These are phyloP conservation scores for Halophytophthora polymorphica DNA, from an alignment of 352 stramenopile species.

Conservation along the genomic window DNA sequence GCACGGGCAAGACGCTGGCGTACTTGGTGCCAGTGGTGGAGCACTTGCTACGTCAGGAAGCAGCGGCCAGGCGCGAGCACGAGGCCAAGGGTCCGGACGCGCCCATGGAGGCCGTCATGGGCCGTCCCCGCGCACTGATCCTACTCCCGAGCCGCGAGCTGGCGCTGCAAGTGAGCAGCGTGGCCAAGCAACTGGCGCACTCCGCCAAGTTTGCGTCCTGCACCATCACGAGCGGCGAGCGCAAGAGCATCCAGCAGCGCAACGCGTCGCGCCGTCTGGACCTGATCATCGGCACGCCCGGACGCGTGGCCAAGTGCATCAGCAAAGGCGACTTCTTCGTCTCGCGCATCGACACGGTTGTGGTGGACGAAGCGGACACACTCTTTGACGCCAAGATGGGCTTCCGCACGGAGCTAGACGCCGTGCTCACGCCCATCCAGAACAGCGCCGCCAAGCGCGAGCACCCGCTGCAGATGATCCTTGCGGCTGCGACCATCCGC, in stretches of 20 bases:
- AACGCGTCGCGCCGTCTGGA: conserved; percentile 51
- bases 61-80: conserved; percentile 17
- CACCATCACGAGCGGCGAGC: conserved; percentile 62
- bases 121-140: conserved; percentile 49
- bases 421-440: conserved; percentile 60
- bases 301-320: conserved; percentile 70
- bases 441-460: conserved; percentile 59
- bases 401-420: conserved; percentile 72
- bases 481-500: conserved; percentile 70
- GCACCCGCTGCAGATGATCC: conserved; percentile 56
- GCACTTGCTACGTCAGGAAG: conserved; percentile 43
- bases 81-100: conserved; percentile 2
- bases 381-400: conserved; percentile 83
- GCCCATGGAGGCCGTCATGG: conserved; percentile 13
- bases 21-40: conserved; percentile 61
- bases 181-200: conserved; percentile 68
- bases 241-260: conserved; percentile 62
- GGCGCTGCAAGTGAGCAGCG: conserved; percentile 58
- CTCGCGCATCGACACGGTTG: conserved; percentile 64
- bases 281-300: conserved; percentile 73
- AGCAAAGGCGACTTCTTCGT: conserved; percentile 69
- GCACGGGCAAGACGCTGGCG: conserved; percentile 65
- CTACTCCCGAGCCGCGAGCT: conserved; percentile 69
- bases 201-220: conserved; percentile 65
- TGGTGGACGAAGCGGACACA: conserved; percentile 80